A percentile compares a stretch with the other conserved stretches of the same genome.
Evolutionary conservation across 2,329 filamentous ascomycete species (phyloP).

Genomic region (Aureobasidium leucospermi): DNA sequence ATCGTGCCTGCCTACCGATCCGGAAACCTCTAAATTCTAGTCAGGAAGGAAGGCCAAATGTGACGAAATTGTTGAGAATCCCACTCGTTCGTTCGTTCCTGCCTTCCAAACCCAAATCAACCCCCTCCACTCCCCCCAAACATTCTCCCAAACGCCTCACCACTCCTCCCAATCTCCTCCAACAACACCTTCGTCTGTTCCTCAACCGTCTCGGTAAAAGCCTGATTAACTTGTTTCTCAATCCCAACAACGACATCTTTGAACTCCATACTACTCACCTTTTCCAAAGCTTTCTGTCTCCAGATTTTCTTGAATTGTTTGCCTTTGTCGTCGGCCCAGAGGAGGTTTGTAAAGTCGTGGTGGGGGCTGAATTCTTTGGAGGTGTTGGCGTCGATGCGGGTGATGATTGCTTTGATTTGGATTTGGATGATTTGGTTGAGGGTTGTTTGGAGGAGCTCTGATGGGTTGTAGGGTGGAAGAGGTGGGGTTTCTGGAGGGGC

Average conservation of each 20-base stretch:
- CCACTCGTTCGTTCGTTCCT: too few relatives aligned
- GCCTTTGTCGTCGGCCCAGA: neutral
- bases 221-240: neutral
- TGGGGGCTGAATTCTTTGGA: neutral
- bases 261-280: neutral
- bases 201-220: neutral
- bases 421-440: neutral
- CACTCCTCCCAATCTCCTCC: too few relatives aligned
- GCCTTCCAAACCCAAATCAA: neutral
- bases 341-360: too few relatives aligned
- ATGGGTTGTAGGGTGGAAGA: neutral
- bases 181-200: neutral
- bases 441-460: neutral
- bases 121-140: too few relatives aligned
- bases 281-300: neutral
- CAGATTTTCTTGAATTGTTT: neutral
- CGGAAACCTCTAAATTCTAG: too few relatives aligned
- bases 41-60: too few relatives aligned
- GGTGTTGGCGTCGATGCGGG: neutral
- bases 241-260: neutral
- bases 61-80: too few relatives aligned
- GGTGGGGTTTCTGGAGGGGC: neutral
- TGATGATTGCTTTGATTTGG: neutral
- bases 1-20: too few relatives aligned
- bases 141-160: neutral